These are phyloP conservation scores for Globisporangium orthogonon DNA, from an alignment of 352 stramenopile species.

Conservation along the genomic window DNA sequence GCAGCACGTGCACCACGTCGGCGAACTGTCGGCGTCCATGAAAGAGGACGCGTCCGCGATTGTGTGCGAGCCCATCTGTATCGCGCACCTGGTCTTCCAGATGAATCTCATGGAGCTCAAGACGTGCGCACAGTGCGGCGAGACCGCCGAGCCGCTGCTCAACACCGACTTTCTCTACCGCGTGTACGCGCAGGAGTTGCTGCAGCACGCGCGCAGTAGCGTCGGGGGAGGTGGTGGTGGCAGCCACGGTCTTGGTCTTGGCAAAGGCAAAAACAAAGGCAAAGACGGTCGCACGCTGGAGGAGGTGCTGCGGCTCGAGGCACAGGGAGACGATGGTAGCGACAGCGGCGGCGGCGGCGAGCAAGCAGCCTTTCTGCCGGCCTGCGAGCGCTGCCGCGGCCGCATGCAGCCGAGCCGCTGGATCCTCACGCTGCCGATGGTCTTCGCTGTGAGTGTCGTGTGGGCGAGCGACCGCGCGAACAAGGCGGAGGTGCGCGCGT, in stretches of 20 bases:
- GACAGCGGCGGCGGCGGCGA: not conserved
- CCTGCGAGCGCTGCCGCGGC: constrained; percentile 49
- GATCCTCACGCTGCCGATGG: constrained; percentile 82
- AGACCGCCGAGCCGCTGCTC: constrained; percentile 71
- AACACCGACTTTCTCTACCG: constrained; percentile 83
- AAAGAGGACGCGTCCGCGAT: constrained; percentile 54
- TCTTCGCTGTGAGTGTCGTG: constrained; percentile 80
- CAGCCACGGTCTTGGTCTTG: not conserved
- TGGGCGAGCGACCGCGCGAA: constrained; percentile 66
- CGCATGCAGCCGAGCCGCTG: constrained; percentile 50
- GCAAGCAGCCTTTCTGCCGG: constrained; percentile 7
- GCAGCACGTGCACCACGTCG: constrained; percentile 6
- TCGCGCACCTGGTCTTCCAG: constrained; percentile 79
- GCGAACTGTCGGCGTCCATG: constrained; percentile 45
- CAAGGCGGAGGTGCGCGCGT: constrained; percentile 62
- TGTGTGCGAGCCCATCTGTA: constrained; percentile 73
- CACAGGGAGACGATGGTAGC: constrained; percentile 22
- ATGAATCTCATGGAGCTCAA: constrained; percentile 85
- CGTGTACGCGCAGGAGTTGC: constrained; percentile 71
- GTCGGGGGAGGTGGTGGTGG: constrained; percentile 5
- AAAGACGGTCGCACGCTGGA: constrained; percentile 29
- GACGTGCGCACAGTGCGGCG: constrained; percentile 46
- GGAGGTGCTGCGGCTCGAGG: constrained; percentile 46
- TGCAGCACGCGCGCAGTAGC: constrained; percentile 19
- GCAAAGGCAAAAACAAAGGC: not conserved